Evolutionary conservation across 306 rosid genomes (phyloP).

Genomic region (Lathyrus tuberosus): DNA sequence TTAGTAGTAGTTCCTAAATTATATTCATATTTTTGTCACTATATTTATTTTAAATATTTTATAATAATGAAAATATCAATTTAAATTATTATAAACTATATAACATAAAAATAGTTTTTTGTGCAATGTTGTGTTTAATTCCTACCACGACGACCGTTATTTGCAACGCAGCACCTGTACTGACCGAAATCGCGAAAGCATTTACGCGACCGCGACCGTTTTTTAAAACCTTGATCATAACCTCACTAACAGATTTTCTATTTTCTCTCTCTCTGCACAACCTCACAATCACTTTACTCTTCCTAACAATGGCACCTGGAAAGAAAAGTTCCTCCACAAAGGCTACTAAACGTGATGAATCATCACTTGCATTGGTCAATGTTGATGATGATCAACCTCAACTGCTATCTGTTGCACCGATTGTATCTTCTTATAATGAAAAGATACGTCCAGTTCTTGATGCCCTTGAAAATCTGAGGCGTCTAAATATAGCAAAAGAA

Average conservation of each 20-base stretch:
- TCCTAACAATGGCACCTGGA: background rate
- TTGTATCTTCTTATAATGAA: constrained; percentile 46
- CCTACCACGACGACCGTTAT: too few species aligned
- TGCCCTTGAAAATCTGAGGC: constrained; percentile 47
- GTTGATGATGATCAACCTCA: background rate
- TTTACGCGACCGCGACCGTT: too few species aligned
- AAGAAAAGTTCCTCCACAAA: background rate
- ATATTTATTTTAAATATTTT: too few species aligned
- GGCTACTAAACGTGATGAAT: background rate
- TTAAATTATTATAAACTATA: too few species aligned
- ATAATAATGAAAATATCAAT: too few species aligned
- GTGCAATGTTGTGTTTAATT: too few species aligned
- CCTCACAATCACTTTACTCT: background rate
- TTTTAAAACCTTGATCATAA: too few species aligned
- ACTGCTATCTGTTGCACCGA: background rate
- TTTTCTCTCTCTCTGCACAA: background rate
- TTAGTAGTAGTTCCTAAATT: too few species aligned
- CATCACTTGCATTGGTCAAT: background rate
- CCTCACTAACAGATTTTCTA: background rate
- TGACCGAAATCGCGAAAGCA: too few species aligned
- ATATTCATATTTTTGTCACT: too few species aligned
- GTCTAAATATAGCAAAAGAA: constrained; percentile 45
- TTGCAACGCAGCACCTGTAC: too few species aligned
- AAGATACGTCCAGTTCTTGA: constrained; percentile 47
- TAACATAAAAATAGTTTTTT: too few species aligned